Conservation (phyloP, 352 stramenopile species). For the Peronosclerospora sorghi region DNA sequence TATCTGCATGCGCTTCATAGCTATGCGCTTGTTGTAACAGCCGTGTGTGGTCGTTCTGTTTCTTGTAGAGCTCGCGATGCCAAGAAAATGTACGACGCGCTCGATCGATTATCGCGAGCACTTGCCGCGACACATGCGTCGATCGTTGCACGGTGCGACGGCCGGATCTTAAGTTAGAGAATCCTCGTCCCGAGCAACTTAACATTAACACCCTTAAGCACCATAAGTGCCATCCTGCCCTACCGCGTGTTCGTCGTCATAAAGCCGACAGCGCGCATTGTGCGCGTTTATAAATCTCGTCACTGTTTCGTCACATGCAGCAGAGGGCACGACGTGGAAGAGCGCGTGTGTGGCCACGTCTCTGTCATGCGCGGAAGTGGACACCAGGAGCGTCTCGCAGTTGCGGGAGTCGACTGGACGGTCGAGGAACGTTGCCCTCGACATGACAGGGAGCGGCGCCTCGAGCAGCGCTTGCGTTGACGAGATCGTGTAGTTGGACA, state of each 20-base stretch:
- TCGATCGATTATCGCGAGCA: slow-evolving; percentile 48
- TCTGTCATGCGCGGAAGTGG: slow-evolving; percentile 7
- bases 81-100: slow-evolving; percentile 58
- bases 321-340: slow-evolving; percentile 12
- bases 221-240: no score
- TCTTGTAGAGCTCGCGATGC: slow-evolving; percentile 32
- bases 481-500: slow-evolving; percentile 16
- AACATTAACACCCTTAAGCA: no score
- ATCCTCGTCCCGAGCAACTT: slow-evolving; percentile 2
- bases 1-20: background rate
- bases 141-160: slow-evolving; percentile 26
- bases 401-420: slow-evolving; percentile 12
- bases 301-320: slow-evolving; percentile 9
- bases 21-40: slow-evolving; percentile 2
- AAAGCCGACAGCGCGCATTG: slow-evolving; percentile 12
- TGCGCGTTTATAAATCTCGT: slow-evolving; percentile 17
- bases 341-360: slow-evolving; percentile 11
- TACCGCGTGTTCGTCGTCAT: background rate
- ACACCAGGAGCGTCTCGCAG: slow-evolving; percentile 22
- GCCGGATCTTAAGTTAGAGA: slow-evolving; percentile 6
- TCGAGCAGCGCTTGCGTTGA: slow-evolving; percentile 13
- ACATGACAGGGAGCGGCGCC: slow-evolving; percentile 6
- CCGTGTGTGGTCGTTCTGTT: background rate
- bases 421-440: slow-evolving; percentile 2
- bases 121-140: slow-evolving; percentile 40